These are phyloP conservation scores for Leptodermis oblonga DNA, from an alignment of 257 asterid genomes.

Conservation along the genomic window DNA sequence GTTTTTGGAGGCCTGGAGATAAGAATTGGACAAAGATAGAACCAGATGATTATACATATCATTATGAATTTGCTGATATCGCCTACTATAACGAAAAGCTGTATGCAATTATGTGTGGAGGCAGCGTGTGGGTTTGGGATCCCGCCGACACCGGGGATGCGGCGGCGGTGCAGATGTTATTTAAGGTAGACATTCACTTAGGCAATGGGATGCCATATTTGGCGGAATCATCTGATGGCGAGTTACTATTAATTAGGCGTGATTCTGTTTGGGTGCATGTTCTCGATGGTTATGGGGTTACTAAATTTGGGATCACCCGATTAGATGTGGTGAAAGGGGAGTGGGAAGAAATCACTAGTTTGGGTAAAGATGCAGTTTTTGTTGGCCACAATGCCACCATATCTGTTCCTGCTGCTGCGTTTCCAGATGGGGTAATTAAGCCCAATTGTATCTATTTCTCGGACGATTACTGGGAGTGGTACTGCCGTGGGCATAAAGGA, in stretches of 20 bases:
- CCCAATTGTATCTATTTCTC: constrained; percentile 1
- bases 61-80: too few relatives aligned
- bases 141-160: not conserved
- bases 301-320: not conserved
- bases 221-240: not conserved
- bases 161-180: not conserved
- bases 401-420: not conserved
- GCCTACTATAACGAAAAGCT: too few relatives aligned
- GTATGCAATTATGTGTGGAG: too few relatives aligned
- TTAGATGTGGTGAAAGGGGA: not conserved
- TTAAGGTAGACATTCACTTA: not conserved
- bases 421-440: not conserved
- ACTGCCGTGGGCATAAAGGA: not conserved
- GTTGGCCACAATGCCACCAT: not conserved
- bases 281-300: not conserved
- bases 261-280: too few relatives aligned
- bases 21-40: not conserved
- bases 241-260: not conserved
- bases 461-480: not conserved
- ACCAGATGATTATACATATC: too few relatives aligned
- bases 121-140: not conserved
- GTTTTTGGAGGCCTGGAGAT: not conserved
- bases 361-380: not conserved
- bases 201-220: not conserved
- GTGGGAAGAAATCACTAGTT: not conserved